phyloP scores from a whole-genome alignment of 306 rosid genomes.

The Rubus parviflorus region DNA sequence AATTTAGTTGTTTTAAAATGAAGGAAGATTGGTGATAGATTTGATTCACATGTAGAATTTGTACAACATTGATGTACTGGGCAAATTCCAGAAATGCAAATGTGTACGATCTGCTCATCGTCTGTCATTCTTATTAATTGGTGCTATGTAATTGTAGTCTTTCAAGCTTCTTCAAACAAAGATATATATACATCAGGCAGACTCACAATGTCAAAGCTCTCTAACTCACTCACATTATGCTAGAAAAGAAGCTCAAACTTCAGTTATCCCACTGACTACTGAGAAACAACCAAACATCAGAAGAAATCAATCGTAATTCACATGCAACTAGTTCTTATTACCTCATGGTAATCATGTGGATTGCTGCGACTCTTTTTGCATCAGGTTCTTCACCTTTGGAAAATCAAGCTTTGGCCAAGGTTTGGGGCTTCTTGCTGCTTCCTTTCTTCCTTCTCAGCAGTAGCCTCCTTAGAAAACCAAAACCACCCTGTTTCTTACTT shows the following conservation, averaged over 20 bases:
- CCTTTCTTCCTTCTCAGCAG: conserved; percentile 54
- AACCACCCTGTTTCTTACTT: conserved; percentile 48
- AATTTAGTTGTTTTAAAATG: not conserved
- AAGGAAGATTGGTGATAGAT: not conserved
- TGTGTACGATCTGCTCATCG: not conserved
- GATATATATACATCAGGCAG: conserved; percentile 29
- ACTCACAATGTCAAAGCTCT: conserved; percentile 29
- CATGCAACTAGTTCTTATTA: not conserved
- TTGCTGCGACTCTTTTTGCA: not conserved
- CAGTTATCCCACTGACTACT: conserved; percentile 21
- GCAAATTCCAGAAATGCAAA: not conserved
- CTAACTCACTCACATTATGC: not conserved
- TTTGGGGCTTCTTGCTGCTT: conserved; percentile 35
- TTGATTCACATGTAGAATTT: not conserved
- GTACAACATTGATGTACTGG: not conserved
- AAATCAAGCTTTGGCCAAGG: conserved; percentile 35
- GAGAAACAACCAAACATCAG: conserved; percentile 12
- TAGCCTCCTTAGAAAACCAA: conserved; percentile 62
- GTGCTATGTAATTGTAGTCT: not conserved
- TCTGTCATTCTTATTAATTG: not conserved
- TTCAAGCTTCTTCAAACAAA: conserved; percentile 19
- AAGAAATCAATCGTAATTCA: conserved; percentile 6
- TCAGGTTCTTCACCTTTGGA: conserved; percentile 10
- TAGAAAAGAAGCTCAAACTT: conserved; percentile 19
- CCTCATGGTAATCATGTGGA: not conserved